Evolutionary conservation across 2,329 filamentous ascomycete species (phyloP).

Genomic region (Talaromyces sp.): DNA sequence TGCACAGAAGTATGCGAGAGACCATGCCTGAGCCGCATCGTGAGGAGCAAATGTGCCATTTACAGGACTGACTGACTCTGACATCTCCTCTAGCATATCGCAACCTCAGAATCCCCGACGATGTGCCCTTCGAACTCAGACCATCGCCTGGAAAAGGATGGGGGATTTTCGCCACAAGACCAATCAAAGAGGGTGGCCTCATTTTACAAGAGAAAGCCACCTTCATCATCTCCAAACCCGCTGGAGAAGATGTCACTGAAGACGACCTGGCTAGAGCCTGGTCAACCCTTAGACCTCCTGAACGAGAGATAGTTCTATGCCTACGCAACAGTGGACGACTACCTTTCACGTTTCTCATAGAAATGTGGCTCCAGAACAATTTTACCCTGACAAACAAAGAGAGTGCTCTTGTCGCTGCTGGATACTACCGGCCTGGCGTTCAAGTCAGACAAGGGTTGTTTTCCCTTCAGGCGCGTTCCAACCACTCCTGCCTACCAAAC

Average conservation of each 20-base stretch:
- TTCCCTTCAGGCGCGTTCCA: not conserved
- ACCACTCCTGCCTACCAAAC: not conserved
- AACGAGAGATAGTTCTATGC: not conserved
- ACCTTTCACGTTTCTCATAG: not conserved
- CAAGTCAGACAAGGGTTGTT: not conserved
- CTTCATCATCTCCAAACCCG: not conserved
- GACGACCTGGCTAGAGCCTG: not conserved
- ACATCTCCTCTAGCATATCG: not conserved
- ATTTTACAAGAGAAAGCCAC: not conserved
- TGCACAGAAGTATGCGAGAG: not conserved
- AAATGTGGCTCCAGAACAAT: not conserved
- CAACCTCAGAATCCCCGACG: not conserved
- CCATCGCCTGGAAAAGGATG: not conserved
- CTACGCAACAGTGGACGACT: not conserved
- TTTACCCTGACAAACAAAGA: not conserved
- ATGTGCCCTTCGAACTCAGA: not conserved
- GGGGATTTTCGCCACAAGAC: not conserved
- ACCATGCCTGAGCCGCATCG: not conserved
- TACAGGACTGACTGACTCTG: not conserved
- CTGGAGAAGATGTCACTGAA: not conserved
- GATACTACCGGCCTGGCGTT: too few species aligned
- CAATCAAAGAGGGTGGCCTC: not conserved
- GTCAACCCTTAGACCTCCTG: not conserved
- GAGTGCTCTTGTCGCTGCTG: too few species aligned
- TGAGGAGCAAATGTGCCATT: not conserved